Evolutionary conservation across 179 eudicot genomes (phyloP).

Genomic region (Pouteria campechiana): DNA sequence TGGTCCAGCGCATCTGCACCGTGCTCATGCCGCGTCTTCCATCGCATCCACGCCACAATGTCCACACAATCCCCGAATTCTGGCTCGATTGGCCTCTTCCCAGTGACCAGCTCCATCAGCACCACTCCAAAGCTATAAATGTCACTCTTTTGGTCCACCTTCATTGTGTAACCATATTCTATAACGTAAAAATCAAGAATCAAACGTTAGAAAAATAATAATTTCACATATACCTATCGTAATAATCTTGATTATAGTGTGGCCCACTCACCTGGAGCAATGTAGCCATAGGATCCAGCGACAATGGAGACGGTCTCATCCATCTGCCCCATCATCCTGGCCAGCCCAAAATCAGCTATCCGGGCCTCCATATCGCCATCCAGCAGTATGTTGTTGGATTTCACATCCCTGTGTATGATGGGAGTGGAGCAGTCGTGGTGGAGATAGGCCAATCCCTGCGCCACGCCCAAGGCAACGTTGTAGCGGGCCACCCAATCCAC

Average conservation of each 20-base stretch:
- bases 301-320: conserved; percentile 81
- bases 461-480: conserved; percentile 66
- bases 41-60: conserved; percentile 61
- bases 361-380: conserved; percentile 66
- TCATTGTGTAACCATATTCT: conserved; percentile 65
- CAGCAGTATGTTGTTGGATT: conserved; percentile 70
- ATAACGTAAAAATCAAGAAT: not conserved
- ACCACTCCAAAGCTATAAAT: conserved; percentile 88
- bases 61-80: conserved; percentile 53
- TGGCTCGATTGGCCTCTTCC: conserved; percentile 64
- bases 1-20: conserved; percentile 35
- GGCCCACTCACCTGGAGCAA: conserved; percentile 70
- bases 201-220: not conserved
- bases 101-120: conserved; percentile 76
- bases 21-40: conserved; percentile 21
- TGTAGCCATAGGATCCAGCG: conserved; percentile 90
- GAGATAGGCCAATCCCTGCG: conserved; percentile 77
- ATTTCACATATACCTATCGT: not conserved
- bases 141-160: conserved; percentile 86
- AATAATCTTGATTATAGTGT: not conserved
- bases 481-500: conserved; percentile 91
- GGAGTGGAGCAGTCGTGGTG: conserved; percentile 82
- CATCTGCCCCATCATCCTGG: conserved; percentile 60
- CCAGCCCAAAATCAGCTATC: conserved; percentile 87
- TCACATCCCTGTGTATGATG: conserved; percentile 71